Base-by-base conservation (phyloP, 192 early-diverging fungal species). In the Phlyctochytrium bullatum region DNA sequence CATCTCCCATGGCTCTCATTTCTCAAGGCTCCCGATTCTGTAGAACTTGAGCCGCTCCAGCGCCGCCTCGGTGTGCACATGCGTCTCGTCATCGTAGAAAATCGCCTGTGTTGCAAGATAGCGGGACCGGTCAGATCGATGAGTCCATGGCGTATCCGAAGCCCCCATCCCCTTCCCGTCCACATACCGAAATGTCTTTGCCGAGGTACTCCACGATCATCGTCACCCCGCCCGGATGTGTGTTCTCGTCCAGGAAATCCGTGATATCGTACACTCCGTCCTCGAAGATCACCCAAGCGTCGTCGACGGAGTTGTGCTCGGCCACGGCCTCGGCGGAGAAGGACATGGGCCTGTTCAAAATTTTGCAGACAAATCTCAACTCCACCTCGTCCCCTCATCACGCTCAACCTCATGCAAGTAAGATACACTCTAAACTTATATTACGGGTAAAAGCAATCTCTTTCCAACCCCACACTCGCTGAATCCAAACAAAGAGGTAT, bases 241-340 rank as follows among this genome's bases (percentile, higher is more conserved):
- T 24, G 36, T 65, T 20, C 30, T 65, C 64, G 17, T 65, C 64
- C 33, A 65, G 20, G 20, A 56, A 65, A 20, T 65, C 64, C 2
- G 64, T 65, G 31, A 65, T 65, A 30, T 65, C 64, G 23, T 65
- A 65, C 10, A 94, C 91, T 61, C 86, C 88, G 65, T 79, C 84
- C 36, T 82, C 73, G 30, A 91, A 78, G 52, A 86, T 78, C 74
- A 91, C 80, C 78, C 89, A 94, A 52, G 92, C 80, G 77, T 89
- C 88, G 54, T 77, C 65, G 61, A 79, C 80, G 62, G 73, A 82
- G 73, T 71, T 78, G 77, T 92, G 90, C 60, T 77, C 53, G 36
- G 83, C 62, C 65, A 94, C 83, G 58, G 92, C 83, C 16, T 70
- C 81, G n/a, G n/a, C n/a, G n/a, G n/a, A n/a, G n/a, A n/a, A n/a